Conservation (phyloP, 495 filamentous ascomycete species). For the Durotheca rogersii region DNA sequence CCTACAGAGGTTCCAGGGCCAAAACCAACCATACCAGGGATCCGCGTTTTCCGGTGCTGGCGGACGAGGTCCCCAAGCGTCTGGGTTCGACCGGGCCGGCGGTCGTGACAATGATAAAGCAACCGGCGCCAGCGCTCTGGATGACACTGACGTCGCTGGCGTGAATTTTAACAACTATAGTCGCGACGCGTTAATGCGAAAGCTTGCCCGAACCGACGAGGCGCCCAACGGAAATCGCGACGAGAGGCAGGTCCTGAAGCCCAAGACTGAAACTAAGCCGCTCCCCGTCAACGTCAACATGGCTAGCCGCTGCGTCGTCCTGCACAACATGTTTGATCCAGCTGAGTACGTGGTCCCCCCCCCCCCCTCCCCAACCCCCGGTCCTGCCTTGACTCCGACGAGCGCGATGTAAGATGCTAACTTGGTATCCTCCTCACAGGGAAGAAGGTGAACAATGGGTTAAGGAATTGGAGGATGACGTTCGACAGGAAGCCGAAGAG, state of each 20-base stretch:
- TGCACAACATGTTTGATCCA: constrained; percentile 95
- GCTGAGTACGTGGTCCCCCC: constrained; percentile 66
- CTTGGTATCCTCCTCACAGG: constrained; percentile 54
- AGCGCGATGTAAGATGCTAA: no score
- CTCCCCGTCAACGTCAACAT: constrained; percentile 84
- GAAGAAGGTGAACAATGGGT: constrained; percentile 86
- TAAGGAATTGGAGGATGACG: constrained; percentile 92
- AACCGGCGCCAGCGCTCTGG: constrained; percentile 89
- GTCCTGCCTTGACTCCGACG: no score
- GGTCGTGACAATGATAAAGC: constrained; percentile 90
- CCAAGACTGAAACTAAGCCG: constrained; percentile 78
- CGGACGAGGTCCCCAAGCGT: constrained; percentile 83
- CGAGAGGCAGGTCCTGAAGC: constrained; percentile 69
- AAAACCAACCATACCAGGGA: constrained; percentile 83
- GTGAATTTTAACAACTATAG: constrained; percentile 99
- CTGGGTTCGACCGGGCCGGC: constrained; percentile 90
- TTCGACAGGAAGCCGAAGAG: constrained; percentile 86
- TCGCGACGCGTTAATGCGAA: constrained; percentile 95
- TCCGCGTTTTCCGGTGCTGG: constrained; percentile 91
- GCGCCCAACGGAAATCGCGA: constrained; percentile 61
- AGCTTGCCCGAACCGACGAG: constrained; percentile 95
- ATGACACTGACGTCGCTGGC: constrained; percentile 96
- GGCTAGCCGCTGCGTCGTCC: constrained; percentile 90
- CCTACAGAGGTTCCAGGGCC: constrained; percentile 82
- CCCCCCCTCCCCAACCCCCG: not conserved